phyloP scores from a whole-genome alignment of 164 flowering plant genomes.

The Vitis riparia region DNA sequence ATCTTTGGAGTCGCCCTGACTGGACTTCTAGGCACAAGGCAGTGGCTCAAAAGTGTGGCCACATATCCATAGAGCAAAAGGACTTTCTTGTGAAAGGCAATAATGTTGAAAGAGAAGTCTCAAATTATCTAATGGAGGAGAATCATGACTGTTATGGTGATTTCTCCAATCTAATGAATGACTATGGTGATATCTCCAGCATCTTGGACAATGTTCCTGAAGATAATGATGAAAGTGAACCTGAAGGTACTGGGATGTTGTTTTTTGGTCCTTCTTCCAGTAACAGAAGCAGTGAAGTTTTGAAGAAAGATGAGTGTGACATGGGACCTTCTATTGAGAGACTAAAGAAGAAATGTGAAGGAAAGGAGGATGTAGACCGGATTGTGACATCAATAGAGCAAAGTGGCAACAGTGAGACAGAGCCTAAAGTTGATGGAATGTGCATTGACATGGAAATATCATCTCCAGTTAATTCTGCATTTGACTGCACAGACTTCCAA shows the following conservation, averaged over 20 bases:
- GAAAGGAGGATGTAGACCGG: neutral
- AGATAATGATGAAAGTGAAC: conserved; percentile 14
- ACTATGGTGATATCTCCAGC: conserved; percentile 5
- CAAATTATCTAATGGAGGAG: conserved; percentile 23
- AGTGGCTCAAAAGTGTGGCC: conserved; percentile 61
- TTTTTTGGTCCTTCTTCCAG: neutral
- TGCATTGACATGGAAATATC: conserved; percentile 1
- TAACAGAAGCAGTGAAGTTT: neutral
- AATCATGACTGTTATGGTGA: conserved; percentile 24
- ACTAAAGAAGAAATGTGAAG: neutral
- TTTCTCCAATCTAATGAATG: conserved; percentile 16
- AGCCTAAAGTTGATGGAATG: neutral
- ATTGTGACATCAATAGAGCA: neutral
- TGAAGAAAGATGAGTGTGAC: too few relatives aligned
- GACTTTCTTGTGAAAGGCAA: neutral
- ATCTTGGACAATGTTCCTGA: conserved; percentile 26
- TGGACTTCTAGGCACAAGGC: conserved; percentile 56
- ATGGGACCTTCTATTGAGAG: too few relatives aligned
- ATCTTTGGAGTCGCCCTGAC: conserved; percentile 84
- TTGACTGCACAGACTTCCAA: neutral
- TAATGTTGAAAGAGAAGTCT: conserved; percentile 6
- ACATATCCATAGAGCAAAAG: conserved; percentile 19
- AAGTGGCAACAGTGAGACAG: neutral
- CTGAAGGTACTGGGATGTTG: neutral
- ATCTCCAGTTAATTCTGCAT: neutral